Base-by-base conservation (phyloP, 2,329 filamentous ascomycete genomes). In the Fusarium tricinctum region DNA sequence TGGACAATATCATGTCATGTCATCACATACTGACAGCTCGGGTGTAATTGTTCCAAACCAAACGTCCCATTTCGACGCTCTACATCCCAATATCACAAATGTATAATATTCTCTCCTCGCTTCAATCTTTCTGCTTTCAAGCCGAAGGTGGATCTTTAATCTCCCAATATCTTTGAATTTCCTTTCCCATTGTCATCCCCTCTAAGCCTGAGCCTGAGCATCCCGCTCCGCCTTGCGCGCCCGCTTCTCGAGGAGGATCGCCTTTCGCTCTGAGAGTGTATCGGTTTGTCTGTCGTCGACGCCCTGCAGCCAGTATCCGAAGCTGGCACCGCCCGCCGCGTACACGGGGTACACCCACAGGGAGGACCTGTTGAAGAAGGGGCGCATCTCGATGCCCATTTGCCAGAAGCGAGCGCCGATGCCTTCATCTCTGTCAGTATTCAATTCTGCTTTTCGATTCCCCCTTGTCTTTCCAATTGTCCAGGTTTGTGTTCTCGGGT, bases 311-410 rank as follows among this genome's bases (percentile, higher is more conserved):
- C 95, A 99, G 86, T 97, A 97, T 73, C 96, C 96, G 82, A 98
- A 97, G 82, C 91, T 93, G 74, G 91, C 94, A 74, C 94, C 94
- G 68, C 93, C 88, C 73, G 88, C 88, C 61, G 90, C 94, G 82
- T 96, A 99, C 74, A 95, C 82, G 56, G 96, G 96, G 84, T 97
- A 99, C 51, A 89, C 93, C 92, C 93, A 97, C 76, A 97, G 88
- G 56, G 91, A 92, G 78, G 91, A 86, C 77, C 86, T 89, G 82
- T 91, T 90, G 87, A 98, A 93, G 81, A 97, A 91, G 52, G 95
- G 96, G 68, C 94, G 93, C 94, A 97, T 97, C 85, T 99, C 94
- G 80, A 99, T 96, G 77, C 95, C 96, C 79, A 99, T 91, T 82
- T 98, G 96, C 93, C 94, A 97, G 81, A 96, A 88, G 75, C 95